These are phyloP conservation scores for Amoeboaphelidium occidentale DNA, from an alignment of 371 early-diverging fungal genomes.

Conservation along the genomic window DNA sequence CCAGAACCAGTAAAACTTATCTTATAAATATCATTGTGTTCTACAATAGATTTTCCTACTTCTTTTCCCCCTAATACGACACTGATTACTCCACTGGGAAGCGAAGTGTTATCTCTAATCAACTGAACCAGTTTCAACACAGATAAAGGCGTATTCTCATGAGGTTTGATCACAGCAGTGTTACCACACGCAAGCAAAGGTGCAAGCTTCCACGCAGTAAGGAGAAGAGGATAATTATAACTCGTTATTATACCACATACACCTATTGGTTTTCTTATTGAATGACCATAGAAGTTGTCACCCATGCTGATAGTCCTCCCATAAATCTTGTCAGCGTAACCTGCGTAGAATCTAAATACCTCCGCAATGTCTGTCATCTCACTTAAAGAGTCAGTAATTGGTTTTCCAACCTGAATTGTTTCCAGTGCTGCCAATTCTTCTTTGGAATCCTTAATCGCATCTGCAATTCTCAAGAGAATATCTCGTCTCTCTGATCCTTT, in stretches of 20 bases:
- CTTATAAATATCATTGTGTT: slow-evolving; percentile 24
- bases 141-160: not conserved
- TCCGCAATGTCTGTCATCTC: not conserved
- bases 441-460: slow-evolving; percentile 37
- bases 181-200: slow-evolving; percentile 53
- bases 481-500: slow-evolving; percentile 19
- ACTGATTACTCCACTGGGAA: too few species aligned
- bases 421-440: slow-evolving; percentile 50
- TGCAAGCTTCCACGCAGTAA: slow-evolving; percentile 60
- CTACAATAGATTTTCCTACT: slow-evolving; percentile 25
- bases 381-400: slow-evolving; percentile 24
- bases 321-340: not conserved
- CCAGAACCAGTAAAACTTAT: slow-evolving; percentile 56
- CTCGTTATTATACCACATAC: not conserved
- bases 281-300: not conserved
- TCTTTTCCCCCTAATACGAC: slow-evolving; percentile 19
- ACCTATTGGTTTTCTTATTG: not conserved
- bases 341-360: not conserved
- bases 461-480: slow-evolving; percentile 37
- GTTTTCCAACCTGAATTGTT: slow-evolving; percentile 61
- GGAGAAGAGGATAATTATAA: slow-evolving; percentile 46
- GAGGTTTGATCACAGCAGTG: slow-evolving; percentile 5
- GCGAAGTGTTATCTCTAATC: not conserved
- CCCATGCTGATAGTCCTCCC: not conserved
- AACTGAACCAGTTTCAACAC: not conserved